These are phyloP conservation scores for Talaromyces islandicus DNA, from an alignment of 2,329 filamentous ascomycete genomes.

Conservation along the genomic window DNA sequence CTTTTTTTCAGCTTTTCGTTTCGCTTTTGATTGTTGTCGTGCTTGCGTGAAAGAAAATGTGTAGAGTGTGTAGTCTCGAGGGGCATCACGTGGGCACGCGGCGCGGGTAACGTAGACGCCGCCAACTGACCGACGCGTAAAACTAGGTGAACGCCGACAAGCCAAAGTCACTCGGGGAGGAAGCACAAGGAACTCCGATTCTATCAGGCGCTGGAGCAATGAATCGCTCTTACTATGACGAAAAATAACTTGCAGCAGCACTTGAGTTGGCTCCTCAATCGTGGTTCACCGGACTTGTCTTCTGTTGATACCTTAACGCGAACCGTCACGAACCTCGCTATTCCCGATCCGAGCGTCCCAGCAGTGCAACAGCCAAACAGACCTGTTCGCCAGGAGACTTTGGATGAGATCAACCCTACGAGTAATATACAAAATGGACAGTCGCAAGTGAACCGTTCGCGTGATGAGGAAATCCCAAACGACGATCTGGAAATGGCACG, in stretches of 20 bases:
- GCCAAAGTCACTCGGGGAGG: background rate
- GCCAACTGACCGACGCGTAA: no score
- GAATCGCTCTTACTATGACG: slow-evolving; percentile 39
- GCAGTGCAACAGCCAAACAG: slow-evolving; percentile 14
- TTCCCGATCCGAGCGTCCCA: background rate
- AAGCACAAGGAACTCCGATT: background rate
- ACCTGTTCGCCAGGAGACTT: slow-evolving; percentile 1
- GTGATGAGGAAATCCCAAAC: slow-evolving; percentile 19
- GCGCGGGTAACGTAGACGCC: no score
- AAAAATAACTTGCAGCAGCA: slow-evolving; percentile 41
- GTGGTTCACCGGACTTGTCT: slow-evolving; percentile 29
- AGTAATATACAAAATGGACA: background rate
- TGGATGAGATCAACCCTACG: background rate
- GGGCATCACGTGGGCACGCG: slow-evolving; percentile 9
- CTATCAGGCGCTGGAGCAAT: slow-evolving; percentile 8
- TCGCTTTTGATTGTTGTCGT: background rate
- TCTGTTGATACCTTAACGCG: slow-evolving; percentile 21
- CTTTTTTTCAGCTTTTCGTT: background rate
- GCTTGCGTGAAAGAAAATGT: background rate
- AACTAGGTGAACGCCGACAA: background rate
- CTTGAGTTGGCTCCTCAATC: slow-evolving; percentile 42
- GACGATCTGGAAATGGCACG: slow-evolving; percentile 36
- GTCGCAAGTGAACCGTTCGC: slow-evolving; percentile 16
- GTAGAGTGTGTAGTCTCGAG: background rate
- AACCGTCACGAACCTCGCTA: slow-evolving; percentile 4